Percentiles rank a stretch among this genome's conserved stretches.
phyloP scores from a whole-genome alignment of 2,329 filamentous ascomycete species.

The Pyrenochaeta sp. region DNA sequence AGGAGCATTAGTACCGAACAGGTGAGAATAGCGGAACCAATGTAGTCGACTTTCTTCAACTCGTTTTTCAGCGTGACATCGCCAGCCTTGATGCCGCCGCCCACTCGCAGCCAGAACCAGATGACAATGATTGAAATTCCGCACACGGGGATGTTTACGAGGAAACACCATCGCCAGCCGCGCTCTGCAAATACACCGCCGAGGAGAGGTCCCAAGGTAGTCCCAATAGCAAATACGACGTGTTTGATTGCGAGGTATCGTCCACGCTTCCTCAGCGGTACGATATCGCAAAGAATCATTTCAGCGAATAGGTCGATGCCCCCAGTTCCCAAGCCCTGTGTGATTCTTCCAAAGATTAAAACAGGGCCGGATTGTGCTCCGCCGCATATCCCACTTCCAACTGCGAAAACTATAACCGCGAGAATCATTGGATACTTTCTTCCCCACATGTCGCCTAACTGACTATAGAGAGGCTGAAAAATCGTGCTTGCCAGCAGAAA shows the following conservation, averaged over 20 bases:
- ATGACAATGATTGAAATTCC: slow-evolving; percentile 37
- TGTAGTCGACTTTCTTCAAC: slow-evolving; percentile 50
- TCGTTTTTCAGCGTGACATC: slow-evolving; percentile 20
- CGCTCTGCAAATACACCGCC: slow-evolving; percentile 44
- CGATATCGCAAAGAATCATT: slow-evolving; percentile 61
- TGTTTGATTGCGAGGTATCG: slow-evolving; percentile 48
- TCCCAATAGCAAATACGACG: slow-evolving; percentile 35
- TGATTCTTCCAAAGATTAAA: slow-evolving; percentile 64
- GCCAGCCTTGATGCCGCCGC: slow-evolving; percentile 19
- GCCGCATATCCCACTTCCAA: slow-evolving; percentile 64
- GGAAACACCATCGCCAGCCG: slow-evolving; percentile 60
- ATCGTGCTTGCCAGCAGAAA: slow-evolving; percentile 48
- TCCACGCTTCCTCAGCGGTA: slow-evolving; percentile 57
- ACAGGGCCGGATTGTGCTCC: slow-evolving; percentile 54
- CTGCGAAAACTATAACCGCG: slow-evolving; percentile 57
- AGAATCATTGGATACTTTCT: slow-evolving; percentile 51
- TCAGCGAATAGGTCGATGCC: slow-evolving; percentile 58
- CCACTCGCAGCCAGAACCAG: slow-evolving; percentile 40
- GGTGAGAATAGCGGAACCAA: slow-evolving; percentile 56
- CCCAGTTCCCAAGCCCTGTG: slow-evolving; percentile 63
- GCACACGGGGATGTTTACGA: slow-evolving; percentile 47
- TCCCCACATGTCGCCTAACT: slow-evolving; percentile 63
- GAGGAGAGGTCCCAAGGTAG: slow-evolving; percentile 39
- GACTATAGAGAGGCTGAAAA: slow-evolving; percentile 61
- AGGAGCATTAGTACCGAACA: slow-evolving; percentile 52